Evolutionary conservation across 257 asterid species (phyloP).

Genomic region (Gardenia jasminoides): DNA sequence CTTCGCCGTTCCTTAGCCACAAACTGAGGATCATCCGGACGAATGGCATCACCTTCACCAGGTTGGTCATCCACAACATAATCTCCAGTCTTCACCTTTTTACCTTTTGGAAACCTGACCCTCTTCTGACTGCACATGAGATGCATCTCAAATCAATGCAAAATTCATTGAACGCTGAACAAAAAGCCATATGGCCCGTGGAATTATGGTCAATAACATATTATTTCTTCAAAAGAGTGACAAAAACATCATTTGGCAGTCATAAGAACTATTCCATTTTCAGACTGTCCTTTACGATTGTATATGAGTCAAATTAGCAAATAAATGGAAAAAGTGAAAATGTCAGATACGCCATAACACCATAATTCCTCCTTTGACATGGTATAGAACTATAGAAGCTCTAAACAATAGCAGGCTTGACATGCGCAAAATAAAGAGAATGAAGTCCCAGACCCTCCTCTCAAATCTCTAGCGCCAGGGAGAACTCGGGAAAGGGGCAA

Average conservation of each 20-base stretch:
- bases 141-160: constrained; percentile 7
- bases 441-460: neutral
- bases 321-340: neutral
- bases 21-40: constrained; percentile 42
- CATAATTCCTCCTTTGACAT: neutral
- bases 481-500: neutral
- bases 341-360: neutral
- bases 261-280: neutral
- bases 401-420: neutral
- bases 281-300: neutral
- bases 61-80: constrained; percentile 30
- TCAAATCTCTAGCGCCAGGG: neutral
- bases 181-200: neutral
- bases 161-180: neutral
- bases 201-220: neutral
- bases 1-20: constrained; percentile 69
- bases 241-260: neutral
- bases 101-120: constrained; percentile 92
- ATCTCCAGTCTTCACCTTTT: constrained; percentile 70
- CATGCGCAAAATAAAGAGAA: neutral
- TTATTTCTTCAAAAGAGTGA: neutral
- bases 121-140: constrained; percentile 60
- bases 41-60: constrained; percentile 36
- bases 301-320: neutral
- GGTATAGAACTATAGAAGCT: neutral